Percentiles rank a stretch among this genome's conserved stretches.
phyloP scores from a whole-genome alignment of 2,329 filamentous ascomycete genomes.

The Cyphellophora europaea region DNA sequence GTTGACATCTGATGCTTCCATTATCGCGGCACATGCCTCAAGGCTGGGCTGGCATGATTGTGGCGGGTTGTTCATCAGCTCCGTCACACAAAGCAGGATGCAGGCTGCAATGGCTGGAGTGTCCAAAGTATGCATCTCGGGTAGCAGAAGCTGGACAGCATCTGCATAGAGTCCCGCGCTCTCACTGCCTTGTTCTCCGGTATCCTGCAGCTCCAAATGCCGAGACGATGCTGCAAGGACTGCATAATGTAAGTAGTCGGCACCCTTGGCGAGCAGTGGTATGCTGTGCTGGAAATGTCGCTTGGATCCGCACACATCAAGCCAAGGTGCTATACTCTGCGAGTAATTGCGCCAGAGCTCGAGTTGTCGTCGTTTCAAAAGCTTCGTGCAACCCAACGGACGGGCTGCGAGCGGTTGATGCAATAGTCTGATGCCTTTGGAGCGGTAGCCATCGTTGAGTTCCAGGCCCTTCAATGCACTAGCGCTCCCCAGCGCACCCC shows the following conservation, averaged over 20 bases:
- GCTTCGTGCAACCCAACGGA: not conserved
- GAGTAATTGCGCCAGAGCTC: conserved; percentile 6
- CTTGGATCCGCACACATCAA: conserved; percentile 3
- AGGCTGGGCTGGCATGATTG: conserved; percentile 47
- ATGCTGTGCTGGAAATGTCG: conserved; percentile 9
- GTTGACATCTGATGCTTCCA: conserved; percentile 43
- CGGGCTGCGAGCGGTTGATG: not conserved
- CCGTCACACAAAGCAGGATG: conserved; percentile 45
- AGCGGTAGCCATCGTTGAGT: not conserved
- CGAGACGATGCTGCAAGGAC: conserved; percentile 46
- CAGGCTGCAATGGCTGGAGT: conserved; percentile 44
- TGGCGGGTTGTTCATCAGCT: conserved; percentile 41
- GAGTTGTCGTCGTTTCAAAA: not conserved
- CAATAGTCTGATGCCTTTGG: not conserved
- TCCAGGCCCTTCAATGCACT: too few species aligned
- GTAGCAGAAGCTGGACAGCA: conserved; percentile 40
- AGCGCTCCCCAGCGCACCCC: too few species aligned
- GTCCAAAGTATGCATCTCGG: conserved; percentile 37
- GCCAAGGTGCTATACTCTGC: conserved; percentile 3
- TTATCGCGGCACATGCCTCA: conserved; percentile 46
- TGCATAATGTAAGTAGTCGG: conserved; percentile 37
- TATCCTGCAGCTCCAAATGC: conserved; percentile 44
- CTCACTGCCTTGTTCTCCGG: conserved; percentile 34
- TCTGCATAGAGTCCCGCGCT: conserved; percentile 48
- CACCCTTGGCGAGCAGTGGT: conserved; percentile 2